These are phyloP conservation scores for Elongisporangium undulatum DNA, from an alignment of 352 stramenopile genomes.

Conservation along the genomic window DNA sequence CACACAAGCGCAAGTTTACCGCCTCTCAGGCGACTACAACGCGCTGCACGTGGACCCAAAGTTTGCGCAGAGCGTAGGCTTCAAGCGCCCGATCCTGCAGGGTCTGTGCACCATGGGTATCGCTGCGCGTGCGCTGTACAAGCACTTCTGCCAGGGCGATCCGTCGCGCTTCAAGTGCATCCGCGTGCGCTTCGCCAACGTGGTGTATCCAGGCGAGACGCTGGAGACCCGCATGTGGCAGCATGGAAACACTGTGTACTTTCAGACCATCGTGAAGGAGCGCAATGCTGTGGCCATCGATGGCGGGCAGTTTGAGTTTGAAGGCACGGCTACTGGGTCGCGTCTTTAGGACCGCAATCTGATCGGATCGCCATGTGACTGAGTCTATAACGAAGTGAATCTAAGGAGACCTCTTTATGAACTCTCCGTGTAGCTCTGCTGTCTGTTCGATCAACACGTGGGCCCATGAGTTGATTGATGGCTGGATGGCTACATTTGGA, in stretches of 20 bases:
- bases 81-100: constrained; percentile 80
- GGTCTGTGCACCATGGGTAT: constrained; percentile 87
- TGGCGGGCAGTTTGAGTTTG: constrained; percentile 47
- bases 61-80: constrained; percentile 46
- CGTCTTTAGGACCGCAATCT: not conserved
- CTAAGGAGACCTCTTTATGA: not conserved
- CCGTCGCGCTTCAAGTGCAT: constrained; percentile 51
- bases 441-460: too few relatives aligned
- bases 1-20: constrained; percentile 77
- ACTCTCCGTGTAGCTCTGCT: not conserved
- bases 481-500: not conserved
- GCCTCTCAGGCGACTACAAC: constrained; percentile 91
- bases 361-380: not conserved
- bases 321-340: not conserved
- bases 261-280: constrained; percentile 51
- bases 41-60: constrained; percentile 83
- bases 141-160: constrained; percentile 49
- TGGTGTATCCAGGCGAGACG: constrained; percentile 61
- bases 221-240: constrained; percentile 62
- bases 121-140: constrained; percentile 46
- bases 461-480: not conserved
- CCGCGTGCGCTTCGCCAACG: constrained; percentile 63
- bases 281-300: constrained; percentile 50
- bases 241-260: constrained; percentile 27
- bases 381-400: not conserved